Base-by-base conservation (phyloP, 352 stramenopile species). In the Thalassiosira oceanica region DNA sequence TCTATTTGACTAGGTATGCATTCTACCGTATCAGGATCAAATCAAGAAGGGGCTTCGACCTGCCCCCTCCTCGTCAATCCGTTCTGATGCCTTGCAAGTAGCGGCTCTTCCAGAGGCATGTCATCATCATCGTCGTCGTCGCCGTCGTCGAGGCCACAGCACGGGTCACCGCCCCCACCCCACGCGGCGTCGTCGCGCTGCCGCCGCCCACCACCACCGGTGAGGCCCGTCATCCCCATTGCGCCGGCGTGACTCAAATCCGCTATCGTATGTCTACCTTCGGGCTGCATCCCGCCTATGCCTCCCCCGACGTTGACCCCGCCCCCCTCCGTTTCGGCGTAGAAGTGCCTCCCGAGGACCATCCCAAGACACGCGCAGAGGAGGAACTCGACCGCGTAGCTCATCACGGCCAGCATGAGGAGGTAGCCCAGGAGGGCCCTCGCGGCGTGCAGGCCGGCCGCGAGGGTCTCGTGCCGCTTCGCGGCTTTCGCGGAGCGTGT, bases 381-480 rank as follows among this genome's bases (percentile, higher is more conserved):
- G 6, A 74, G 33, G 35, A 74, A 74, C 42, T 74, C 64, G 10
- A 74, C 23, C 26, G 55, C 37, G 27, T 74, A 74, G 8, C 37
- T 62, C 64, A 74, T 74, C 8, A 74, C 64, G 23, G 64, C 64
- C 13, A 74, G 35, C 64, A 74, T 74, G 0, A 74, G 55, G 2
- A 67, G 26, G 23, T 74, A 74, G 1, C 64, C 64, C 16, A 74
- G 29, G 41, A 29, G 63, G 11, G 51, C 48, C 55, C 64, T 26
- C 11, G 37, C 35, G 28, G 55, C 54, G 29, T 74, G 64, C 2
- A 74, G 28, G 37, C 11, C 27, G n/a, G 64, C 64, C n/a, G 64
- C 64, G 35, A 36, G 20, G 15, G 54, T 24, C 33, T 74, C 55
- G 26, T 45, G 63, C 37, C 50, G 24, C 51, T 23, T 48, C 18